Base-by-base conservation (phyloP, 192 early-diverging fungal genomes). In the Endogone sp. region DNA sequence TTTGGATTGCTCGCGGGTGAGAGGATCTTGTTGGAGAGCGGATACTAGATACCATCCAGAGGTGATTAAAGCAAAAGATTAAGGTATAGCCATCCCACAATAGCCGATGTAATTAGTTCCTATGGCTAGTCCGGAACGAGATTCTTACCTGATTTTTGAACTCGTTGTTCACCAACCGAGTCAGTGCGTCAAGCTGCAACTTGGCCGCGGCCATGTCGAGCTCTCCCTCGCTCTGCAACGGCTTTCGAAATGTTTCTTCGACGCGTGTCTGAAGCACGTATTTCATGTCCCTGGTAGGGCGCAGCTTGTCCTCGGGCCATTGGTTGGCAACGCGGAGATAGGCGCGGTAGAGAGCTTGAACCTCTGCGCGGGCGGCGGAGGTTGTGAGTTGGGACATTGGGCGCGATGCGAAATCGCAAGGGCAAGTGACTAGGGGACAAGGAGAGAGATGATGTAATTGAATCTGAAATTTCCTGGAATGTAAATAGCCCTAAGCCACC, bases 291-390 rank as follows among this genome's bases (percentile, higher is more conserved):
- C 89, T 84, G 23, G 83, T 86, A 26, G 88, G 90, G 21, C 90
- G 81, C 29, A 92, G 81, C 69, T 83, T 78, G 71, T 92, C 90
- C 13, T 75, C 73, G 8, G 90, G 90, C 89, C 90, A 92, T 13
- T 75, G 71, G 16, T 79, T 64, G 31, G 89, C 81, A 8, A 86
- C 71, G 9, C 85, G 85, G 49, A 88, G 74, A 64, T 89, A 92
- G 13, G 84, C 70, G 29, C 80, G 70, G 73, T 90, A 84, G 37
- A 92, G 78, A n/a, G n/a, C n/a, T n/a, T n/a, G 28, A n/a, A n/a
- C n/a, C n/a, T n/a, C n/a, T n/a, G n/a, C n/a, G n/a, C n/a, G n/a
- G n/a, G n/a, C n/a, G n/a, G n/a, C n/a, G n/a, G n/a, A n/a, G n/a
- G n/a, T n/a, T n/a, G n/a, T n/a, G n/a, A n/a, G n/a, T n/a, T n/a